Base-by-base conservation (phyloP, 1,284 basidiomycete genomes). In the Melampsora americana region DNA sequence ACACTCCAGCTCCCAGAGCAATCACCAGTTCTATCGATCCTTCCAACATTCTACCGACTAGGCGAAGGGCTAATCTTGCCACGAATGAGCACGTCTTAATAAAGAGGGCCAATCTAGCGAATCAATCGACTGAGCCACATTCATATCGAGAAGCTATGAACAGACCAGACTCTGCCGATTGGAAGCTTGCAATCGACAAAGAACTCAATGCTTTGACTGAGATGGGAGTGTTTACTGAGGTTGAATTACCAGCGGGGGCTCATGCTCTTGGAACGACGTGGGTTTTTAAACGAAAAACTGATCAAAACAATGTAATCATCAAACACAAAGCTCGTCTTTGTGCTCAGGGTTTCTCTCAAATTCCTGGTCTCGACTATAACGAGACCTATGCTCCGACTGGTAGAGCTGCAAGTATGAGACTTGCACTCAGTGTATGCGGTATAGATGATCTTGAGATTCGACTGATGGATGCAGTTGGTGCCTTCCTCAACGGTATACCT, bases 311-410 rank as follows among this genome's bases (percentile, higher is more conserved):
- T 18, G 67, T 46, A 9, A 2, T 39, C 23, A 35, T 35, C 53
- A 53, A 23, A 23, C 35, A 6, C 23, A 35, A 35, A 9, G 35
- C 35, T 4, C 35, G 35, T 9, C 53, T 53, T 18, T 28, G 48
- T 26, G 67, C 67, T 2, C n/a, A 53, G 5, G 35, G 35, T 35
- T 35, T 35, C 35, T 35, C 35, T 9, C 35, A 35, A 9, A 35
- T 35, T 4, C 35, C 42, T 12, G 35, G 53, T 11, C n/a, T 60
- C 5, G n/a, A 69, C 53, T 69, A 59, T 28, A 7, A 59, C 30
- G 35, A 69, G 39, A 69, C 48, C 30, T 56, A 30, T 69, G 48
- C 67, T n/a, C 67, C 67, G 3, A 69, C 67, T 35, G 48, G 67
- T 3, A 5, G 67, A 3, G 20, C 53, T 69, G 14, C 48, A 39